Conservation (phyloP, 208 protist genomes). For the Trypanosoma brucei region DNA sequence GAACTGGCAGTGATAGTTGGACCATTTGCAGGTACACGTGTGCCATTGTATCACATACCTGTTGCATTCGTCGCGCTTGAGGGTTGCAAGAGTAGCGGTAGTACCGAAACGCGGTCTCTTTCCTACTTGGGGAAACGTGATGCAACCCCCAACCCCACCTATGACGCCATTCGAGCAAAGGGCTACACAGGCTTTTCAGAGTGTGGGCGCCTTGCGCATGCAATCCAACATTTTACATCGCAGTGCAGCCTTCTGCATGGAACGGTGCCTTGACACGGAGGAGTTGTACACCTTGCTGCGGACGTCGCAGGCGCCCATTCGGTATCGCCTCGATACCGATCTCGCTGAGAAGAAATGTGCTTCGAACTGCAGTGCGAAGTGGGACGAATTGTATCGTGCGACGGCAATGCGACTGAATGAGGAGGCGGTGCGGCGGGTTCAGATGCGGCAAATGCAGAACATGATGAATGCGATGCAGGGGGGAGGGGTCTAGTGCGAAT, state of each 20-base stretch:
- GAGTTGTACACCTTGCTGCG: constrained; percentile 84
- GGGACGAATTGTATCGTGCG: constrained; percentile 51
- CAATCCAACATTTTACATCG: constrained; percentile 55
- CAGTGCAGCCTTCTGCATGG: constrained; percentile 58
- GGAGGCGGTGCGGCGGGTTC: constrained; percentile 37
- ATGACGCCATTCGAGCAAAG: constrained; percentile 76
- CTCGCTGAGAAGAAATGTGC: constrained; percentile 84
- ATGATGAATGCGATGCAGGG: constrained; percentile 62
- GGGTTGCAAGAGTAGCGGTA: no score
- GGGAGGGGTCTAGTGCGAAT: not conserved
- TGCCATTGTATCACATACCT: no score
- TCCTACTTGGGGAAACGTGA: not conserved
- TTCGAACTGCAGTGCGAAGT: constrained; percentile 71
- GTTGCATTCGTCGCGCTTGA: no score
- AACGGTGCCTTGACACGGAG: constrained; percentile 81
- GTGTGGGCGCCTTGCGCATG: constrained; percentile 43
- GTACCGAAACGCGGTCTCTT: not conserved
- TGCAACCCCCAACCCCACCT: constrained; percentile 57
- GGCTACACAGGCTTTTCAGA: constrained; percentile 59
- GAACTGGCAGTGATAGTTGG: no score
- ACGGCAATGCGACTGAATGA: constrained; percentile 52
- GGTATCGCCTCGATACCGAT: constrained; percentile 70
- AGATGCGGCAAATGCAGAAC: constrained; percentile 49
- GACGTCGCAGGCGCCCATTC: constrained; percentile 73
- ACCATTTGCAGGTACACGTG: no score